Conservation (phyloP, 1,284 basidiomycete genomes). For the Trametes hirsuta region DNA sequence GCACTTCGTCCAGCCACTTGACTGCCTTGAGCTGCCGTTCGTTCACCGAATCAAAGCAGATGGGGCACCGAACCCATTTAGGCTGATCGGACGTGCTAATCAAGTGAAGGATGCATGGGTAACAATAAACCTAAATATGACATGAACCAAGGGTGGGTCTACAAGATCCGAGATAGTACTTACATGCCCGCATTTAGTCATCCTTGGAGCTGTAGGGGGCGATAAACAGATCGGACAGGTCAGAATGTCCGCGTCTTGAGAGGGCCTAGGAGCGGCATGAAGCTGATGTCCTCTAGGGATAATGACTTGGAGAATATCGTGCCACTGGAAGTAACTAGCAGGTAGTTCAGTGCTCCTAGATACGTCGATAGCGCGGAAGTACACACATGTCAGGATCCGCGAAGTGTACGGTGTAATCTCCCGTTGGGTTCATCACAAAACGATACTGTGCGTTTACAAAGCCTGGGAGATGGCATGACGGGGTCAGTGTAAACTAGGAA, state of each 20-base stretch:
- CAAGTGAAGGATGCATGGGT: constrained; percentile 92
- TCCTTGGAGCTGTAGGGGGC: constrained; percentile 88
- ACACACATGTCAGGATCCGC: constrained; percentile 92
- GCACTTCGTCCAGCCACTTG: constrained; percentile 71
- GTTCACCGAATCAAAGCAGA: constrained; percentile 94
- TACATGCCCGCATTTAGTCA: constrained; percentile 98
- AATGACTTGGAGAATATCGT: constrained; percentile 95
- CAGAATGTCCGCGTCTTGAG: constrained; percentile 61
- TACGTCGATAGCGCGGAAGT: constrained; percentile 9
- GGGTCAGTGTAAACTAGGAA: constrained; percentile 2
- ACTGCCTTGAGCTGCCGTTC: constrained; percentile 93
- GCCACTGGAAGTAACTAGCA: constrained; percentile 88
- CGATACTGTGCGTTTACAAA: constrained; percentile 95
- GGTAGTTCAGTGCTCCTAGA: constrained; percentile 21
- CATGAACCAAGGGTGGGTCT: constrained; percentile 8
- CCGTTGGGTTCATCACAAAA: constrained; percentile 90
- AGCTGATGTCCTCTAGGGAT: constrained; percentile 75
- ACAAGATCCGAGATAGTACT: constrained; percentile 35
- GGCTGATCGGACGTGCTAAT: constrained; percentile 79
- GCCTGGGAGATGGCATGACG: constrained; percentile 45
- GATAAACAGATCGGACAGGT: constrained; percentile 96
- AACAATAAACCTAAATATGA: constrained; percentile 76
- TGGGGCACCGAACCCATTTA: constrained; percentile 91
- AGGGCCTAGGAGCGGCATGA: constrained; percentile 44
- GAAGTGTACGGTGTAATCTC: constrained; percentile 94